These are phyloP conservation scores for Ophiosphaerella narmari DNA, from an alignment of 2,329 filamentous ascomycete genomes.

Conservation along the genomic window DNA sequence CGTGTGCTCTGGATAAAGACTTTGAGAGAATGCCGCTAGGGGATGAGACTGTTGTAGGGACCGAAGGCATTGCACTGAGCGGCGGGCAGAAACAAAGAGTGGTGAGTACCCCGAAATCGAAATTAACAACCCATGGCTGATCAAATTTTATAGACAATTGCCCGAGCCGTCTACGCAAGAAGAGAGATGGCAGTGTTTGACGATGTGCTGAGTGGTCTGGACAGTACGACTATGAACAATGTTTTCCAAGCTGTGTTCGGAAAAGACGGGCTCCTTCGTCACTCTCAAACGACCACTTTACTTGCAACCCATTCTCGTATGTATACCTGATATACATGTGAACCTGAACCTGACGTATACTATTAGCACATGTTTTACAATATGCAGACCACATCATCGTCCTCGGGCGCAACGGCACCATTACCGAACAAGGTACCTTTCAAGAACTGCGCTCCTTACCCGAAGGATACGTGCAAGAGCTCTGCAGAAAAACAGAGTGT, in stretches of 20 bases:
- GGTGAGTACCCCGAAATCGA: no score
- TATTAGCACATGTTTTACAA: no score
- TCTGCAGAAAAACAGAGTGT: no score
- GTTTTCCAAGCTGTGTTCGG: neutral
- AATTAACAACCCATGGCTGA: no score
- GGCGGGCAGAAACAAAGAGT: neutral
- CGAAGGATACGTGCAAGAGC: neutral
- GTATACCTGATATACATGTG: neutral
- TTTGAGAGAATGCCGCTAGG: neutral
- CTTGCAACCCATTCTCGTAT: neutral
- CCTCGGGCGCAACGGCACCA: neutral
- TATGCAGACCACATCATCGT: neutral
- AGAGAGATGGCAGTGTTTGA: neutral
- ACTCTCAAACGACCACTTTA: neutral
- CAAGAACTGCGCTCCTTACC: neutral
- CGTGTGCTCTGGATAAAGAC: neutral
- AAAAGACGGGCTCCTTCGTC: neutral
- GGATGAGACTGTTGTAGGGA: neutral
- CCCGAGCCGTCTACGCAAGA: neutral
- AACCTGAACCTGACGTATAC: no score
- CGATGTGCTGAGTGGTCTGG: neutral
- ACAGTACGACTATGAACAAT: neutral
- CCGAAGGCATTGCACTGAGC: neutral
- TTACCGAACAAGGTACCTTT: neutral
- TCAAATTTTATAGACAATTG: neutral